phyloP scores from a whole-genome alignment of 768 basidiomycete genomes.

The Pholiota microspora region DNA sequence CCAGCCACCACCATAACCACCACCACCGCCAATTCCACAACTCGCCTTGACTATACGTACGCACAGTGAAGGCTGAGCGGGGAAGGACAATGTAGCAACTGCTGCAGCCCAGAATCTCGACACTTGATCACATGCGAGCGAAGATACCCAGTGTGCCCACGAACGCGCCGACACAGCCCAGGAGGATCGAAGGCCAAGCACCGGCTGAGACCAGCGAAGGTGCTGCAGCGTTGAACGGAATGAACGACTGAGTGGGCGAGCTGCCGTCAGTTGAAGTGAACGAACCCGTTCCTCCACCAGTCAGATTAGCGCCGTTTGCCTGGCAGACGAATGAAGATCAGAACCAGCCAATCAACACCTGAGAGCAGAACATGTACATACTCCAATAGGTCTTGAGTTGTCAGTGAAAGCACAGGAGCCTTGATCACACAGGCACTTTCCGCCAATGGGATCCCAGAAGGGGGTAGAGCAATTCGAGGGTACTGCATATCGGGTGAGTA shows the following conservation, averaged over 20 bases:
- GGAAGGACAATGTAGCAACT: neutral
- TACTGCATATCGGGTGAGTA: conserved; percentile 35
- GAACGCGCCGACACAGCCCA: conserved; percentile 36
- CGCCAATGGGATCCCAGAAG: conserved; percentile 78
- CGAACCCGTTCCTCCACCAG: conserved; percentile 53
- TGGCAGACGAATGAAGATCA: conserved; percentile 22
- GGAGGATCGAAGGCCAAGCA: conserved; percentile 30
- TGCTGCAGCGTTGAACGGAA: conserved; percentile 47
- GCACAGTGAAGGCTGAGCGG: too few relatives aligned
- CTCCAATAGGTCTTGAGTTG: conserved; percentile 61
- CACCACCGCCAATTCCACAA: neutral
- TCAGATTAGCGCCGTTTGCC: conserved; percentile 70
- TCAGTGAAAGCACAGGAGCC: conserved; percentile 61
- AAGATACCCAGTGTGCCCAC: conserved; percentile 30
- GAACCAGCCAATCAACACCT: neutral
- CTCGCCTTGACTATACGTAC: too few relatives aligned
- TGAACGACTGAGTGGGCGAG: conserved; percentile 31
- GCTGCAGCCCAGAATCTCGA: conserved; percentile 10
- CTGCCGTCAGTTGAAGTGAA: conserved; percentile 17
- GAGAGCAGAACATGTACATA: conserved; percentile 27
- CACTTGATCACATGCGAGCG: too few relatives aligned
- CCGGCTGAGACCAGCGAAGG: conserved; percentile 25
- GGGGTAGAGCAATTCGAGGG: conserved; percentile 72
- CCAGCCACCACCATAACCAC: neutral
- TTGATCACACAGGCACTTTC: conserved; percentile 61